Evolutionary conservation across 2,329 filamentous ascomycete species (phyloP).

Genomic region (Xylaria sp.): DNA sequence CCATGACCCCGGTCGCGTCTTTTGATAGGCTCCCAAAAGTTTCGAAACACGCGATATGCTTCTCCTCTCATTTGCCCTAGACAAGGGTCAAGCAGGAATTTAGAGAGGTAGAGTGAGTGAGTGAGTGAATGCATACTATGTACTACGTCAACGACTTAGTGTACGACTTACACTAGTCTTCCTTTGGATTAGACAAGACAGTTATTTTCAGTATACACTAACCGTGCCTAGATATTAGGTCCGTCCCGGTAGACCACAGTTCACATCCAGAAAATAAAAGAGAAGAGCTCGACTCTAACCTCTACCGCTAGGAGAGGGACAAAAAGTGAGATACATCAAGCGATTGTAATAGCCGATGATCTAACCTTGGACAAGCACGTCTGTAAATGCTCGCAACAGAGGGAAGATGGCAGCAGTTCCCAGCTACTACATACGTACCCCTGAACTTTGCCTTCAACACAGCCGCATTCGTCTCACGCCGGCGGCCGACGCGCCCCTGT

Average conservation of each 20-base stretch:
- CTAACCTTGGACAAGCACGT: neutral
- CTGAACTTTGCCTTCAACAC: constrained; percentile 23
- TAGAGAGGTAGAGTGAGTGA: no score
- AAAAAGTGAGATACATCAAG: neutral
- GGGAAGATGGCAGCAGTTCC: neutral
- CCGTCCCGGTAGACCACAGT: no score
- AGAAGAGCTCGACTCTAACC: no score
- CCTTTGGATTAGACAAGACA: neutral
- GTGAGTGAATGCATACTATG: neutral
- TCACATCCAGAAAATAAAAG: neutral
- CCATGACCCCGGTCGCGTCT: constrained; percentile 7
- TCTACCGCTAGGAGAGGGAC: no score
- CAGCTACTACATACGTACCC: constrained; percentile 9
- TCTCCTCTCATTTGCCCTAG: constrained; percentile 35
- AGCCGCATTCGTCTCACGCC: constrained; percentile 30
- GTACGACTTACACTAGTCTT: neutral
- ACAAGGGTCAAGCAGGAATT: constrained; percentile 8
- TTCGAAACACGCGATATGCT: constrained; percentile 23
- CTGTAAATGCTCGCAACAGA: neutral
- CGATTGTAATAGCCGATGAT: neutral
- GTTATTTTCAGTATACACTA: neutral
- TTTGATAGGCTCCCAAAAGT: constrained; percentile 27
- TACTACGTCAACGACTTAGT: neutral
- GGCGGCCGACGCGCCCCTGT: constrained; percentile 29
- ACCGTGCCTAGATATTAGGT: neutral